Conservation (phyloP, 192 early-diverging fungal species). For the Podila epigama region DNA sequence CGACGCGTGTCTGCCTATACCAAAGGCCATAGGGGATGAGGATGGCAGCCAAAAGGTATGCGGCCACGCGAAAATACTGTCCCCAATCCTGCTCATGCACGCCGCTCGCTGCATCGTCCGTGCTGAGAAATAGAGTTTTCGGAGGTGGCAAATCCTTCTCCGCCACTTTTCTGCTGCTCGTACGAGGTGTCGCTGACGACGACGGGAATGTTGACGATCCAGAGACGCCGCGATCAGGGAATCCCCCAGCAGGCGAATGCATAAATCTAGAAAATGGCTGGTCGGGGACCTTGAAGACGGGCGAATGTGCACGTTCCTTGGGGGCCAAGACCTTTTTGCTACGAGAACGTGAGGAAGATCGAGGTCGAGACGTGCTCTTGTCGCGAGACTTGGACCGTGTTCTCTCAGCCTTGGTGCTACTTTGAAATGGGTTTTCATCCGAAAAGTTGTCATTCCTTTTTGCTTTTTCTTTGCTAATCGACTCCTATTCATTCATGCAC, state of each 20-base stretch:
- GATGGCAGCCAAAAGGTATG: slow-evolving; percentile 1
- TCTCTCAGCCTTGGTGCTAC: slow-evolving; percentile 37
- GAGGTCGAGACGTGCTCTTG: neutral
- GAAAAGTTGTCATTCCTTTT: slow-evolving; percentile 36
- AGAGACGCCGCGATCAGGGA: neutral
- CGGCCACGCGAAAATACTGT: neutral
- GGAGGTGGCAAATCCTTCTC: slow-evolving; percentile 9
- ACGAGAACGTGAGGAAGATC: slow-evolving; percentile 21
- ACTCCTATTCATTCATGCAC: neutral
- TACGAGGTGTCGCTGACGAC: slow-evolving; percentile 2
- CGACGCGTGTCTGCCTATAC: slow-evolving; percentile 42
- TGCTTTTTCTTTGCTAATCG: neutral
- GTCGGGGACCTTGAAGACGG: slow-evolving; percentile 40
- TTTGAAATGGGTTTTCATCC: slow-evolving; percentile 52
- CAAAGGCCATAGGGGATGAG: slow-evolving; percentile 40
- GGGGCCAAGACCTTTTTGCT: neutral
- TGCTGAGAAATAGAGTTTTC: slow-evolving; percentile 1
- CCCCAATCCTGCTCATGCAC: slow-evolving; percentile 1
- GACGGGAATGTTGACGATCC: neutral
- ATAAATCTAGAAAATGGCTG: slow-evolving; percentile 41
- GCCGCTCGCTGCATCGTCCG: neutral
- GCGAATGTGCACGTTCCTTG: neutral
- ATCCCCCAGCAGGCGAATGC: slow-evolving; percentile 3
- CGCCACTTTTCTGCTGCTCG: neutral
- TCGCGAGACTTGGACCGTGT: slow-evolving; percentile 23